Percentiles rank a stretch among this genome's conserved stretches.
Conservation (phyloP, 2,329 filamentous ascomycete genomes). For the Penicillium aurantiogriseum region DNA sequence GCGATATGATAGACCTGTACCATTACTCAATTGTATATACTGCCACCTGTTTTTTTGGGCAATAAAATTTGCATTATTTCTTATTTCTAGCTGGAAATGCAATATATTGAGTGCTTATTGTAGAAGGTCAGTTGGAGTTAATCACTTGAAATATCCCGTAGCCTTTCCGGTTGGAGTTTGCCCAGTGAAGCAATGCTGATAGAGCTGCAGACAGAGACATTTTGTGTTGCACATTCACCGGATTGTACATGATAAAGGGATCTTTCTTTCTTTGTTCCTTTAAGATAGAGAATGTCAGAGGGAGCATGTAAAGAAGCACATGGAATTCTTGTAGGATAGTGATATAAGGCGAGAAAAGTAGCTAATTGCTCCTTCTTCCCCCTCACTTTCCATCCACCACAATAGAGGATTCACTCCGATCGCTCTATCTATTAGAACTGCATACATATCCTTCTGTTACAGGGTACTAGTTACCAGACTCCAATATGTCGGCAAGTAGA, state of each 20-base stretch:
- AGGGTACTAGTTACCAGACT: neutral
- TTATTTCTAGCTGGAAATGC: neutral
- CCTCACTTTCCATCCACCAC: neutral
- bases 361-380: neutral
- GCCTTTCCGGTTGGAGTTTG: neutral
- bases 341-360: neutral
- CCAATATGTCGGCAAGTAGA: neutral
- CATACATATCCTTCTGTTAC: neutral
- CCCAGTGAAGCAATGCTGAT: neutral
- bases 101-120: neutral
- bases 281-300: neutral
- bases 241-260: neutral
- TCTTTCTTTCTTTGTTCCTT: neutral
- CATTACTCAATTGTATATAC: conserved; percentile 27
- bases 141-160: neutral
- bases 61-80: neutral
- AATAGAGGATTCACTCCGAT: neutral
- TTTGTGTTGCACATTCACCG: neutral
- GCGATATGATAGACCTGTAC: conserved; percentile 35
- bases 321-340: neutral
- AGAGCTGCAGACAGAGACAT: neutral
- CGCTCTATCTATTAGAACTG: neutral
- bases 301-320: neutral
- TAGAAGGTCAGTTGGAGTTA: neutral
- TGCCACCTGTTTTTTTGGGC: conserved; percentile 1